Percentiles rank a stretch among this genome's conserved stretches.
phyloP scores from a whole-genome alignment of 2,329 filamentous ascomycete genomes.

The Metarhizium rileyi region DNA sequence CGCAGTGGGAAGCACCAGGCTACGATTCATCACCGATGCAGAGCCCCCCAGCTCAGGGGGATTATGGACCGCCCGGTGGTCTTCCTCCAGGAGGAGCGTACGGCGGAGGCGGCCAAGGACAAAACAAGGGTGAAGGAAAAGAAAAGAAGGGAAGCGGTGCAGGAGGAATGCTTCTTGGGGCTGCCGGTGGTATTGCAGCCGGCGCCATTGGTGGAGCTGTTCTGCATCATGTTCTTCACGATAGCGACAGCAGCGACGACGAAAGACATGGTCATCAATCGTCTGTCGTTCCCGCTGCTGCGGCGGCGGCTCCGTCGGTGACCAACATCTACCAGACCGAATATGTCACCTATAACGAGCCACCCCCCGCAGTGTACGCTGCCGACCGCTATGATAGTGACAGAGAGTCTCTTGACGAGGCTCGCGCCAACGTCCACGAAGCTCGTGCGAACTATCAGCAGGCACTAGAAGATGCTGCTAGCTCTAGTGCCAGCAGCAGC shows the following conservation, averaged over 20 bases:
- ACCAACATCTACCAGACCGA: background rate
- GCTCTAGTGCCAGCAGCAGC: constrained; percentile 39
- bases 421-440: constrained; percentile 29
- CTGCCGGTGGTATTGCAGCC: constrained; percentile 47
- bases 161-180: constrained; percentile 47
- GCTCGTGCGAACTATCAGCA: constrained; percentile 35
- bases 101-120: constrained; percentile 6
- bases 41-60: constrained; percentile 14
- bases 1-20: constrained; percentile 54
- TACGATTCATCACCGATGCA: constrained; percentile 16
- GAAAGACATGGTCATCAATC: constrained; percentile 8
- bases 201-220: constrained; percentile 49
- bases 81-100: constrained; percentile 8
- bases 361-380: constrained; percentile 3
- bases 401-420: constrained; percentile 29
- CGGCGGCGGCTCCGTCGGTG: constrained; percentile 22
- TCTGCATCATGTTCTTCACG: constrained; percentile 41
- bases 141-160: constrained; percentile 34
- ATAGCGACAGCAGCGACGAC: constrained; percentile 12
- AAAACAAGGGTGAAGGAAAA: constrained; percentile 7
- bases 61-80: constrained; percentile 7
- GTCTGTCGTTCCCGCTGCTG: constrained; percentile 13
- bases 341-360: background rate
- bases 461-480: constrained; percentile 26
- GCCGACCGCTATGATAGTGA: constrained; percentile 32